phyloP scores from a whole-genome alignment of 2,329 filamentous ascomycete species.

The Ophiocordyceps camponoti-rufipedis region DNA sequence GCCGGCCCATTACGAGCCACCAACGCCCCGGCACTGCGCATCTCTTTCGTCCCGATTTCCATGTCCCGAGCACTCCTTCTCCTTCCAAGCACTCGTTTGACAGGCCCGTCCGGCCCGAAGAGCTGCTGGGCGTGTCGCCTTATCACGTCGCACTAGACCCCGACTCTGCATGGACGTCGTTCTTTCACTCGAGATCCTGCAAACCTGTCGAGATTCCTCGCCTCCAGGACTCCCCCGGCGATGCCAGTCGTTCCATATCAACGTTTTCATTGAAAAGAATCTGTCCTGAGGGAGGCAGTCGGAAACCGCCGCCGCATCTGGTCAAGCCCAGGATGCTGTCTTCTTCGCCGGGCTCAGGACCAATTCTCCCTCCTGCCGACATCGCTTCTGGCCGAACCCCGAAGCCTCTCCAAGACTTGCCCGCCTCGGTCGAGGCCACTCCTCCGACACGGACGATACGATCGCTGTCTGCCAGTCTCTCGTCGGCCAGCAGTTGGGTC shows the following conservation, averaged over 20 bases:
- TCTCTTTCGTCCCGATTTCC: constrained; percentile 21
- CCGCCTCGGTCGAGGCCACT: constrained; percentile 14
- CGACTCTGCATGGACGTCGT: constrained; percentile 30
- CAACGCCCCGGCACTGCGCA: constrained; percentile 57
- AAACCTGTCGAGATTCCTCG: constrained; percentile 7
- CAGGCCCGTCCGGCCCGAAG: constrained; percentile 12
- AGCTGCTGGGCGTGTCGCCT: constrained; percentile 11
- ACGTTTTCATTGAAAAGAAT: constrained; percentile 11
- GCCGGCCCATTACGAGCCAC: constrained; percentile 61
- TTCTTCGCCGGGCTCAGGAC: neutral
- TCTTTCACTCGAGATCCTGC: constrained; percentile 28
- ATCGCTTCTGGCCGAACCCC: neutral
- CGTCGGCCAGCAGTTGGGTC: constrained; percentile 37
- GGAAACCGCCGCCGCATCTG: constrained; percentile 12
- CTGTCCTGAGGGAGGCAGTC: constrained; percentile 5
- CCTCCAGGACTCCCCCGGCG: constrained; percentile 8
- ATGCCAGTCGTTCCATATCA: constrained; percentile 10
- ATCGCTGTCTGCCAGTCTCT: constrained; percentile 42
- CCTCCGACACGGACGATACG: constrained; percentile 27
- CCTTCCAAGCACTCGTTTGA: constrained; percentile 17
- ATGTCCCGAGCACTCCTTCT: constrained; percentile 8
- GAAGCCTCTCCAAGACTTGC: constrained; percentile 3
- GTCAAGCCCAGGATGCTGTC: constrained; percentile 19
- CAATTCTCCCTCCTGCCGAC: neutral
- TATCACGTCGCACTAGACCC: constrained; percentile 4